Percentiles rank a stretch among this genome's conserved stretches.
Evolutionary conservation across 2,329 filamentous ascomycete genomes (phyloP).

Genomic region (Arthrobotrys sinensis): DNA sequence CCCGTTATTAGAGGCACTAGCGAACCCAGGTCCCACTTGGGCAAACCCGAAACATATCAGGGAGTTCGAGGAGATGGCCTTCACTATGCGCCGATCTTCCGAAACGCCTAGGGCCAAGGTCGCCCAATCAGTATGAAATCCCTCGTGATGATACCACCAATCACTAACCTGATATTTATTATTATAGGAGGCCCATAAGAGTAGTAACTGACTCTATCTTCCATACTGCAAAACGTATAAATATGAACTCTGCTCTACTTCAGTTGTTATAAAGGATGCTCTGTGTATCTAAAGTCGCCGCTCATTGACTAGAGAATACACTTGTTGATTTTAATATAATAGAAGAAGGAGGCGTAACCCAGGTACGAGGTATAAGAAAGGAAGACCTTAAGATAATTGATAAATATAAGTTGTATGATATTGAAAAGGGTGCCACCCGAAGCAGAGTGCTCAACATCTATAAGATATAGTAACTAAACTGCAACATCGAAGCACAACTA

Average conservation of each 20-base stretch:
- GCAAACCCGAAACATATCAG: neutral
- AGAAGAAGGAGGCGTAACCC: neutral
- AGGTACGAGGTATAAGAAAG: neutral
- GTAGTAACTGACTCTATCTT: conserved; percentile 1
- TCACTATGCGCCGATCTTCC: neutral
- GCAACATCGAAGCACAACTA: neutral
- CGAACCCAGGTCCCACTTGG: conserved; percentile 2
- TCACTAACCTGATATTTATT: conserved; percentile 3
- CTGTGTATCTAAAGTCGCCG: neutral
- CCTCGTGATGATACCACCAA: neutral
- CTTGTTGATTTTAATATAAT: neutral
- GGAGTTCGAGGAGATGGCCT: neutral
- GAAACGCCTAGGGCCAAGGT: neutral
- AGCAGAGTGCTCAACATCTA: neutral
- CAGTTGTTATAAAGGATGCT: neutral
- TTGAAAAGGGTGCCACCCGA: neutral
- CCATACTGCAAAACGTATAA: conserved; percentile 3
- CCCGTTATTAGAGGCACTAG: conserved; percentile 1
- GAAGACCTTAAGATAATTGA: neutral
- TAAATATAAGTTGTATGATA: neutral
- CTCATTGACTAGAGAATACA: neutral
- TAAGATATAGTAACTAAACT: neutral
- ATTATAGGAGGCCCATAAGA: conserved; percentile 1
- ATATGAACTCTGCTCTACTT: neutral
- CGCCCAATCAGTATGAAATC: neutral